A percentile compares a stretch with the other conserved stretches of the same genome.
These are phyloP conservation scores for Yamadazyma dushanensis DNA, from an alignment of 1,139 yeast species.

Conservation along the genomic window DNA sequence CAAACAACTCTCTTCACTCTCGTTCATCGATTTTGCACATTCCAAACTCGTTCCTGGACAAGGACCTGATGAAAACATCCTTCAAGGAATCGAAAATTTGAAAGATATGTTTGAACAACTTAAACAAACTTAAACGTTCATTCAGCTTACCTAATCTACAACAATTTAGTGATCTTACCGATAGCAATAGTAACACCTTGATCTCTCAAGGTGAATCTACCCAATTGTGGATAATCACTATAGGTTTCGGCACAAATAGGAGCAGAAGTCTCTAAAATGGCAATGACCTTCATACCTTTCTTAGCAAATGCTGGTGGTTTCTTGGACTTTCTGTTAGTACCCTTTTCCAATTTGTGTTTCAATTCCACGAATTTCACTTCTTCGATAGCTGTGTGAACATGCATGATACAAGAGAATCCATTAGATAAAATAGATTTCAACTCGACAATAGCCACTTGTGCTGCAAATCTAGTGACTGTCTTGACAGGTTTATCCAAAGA, in stretches of 20 bases:
- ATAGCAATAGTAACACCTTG: slow-evolving; percentile 98
- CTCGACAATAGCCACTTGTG: slow-evolving; percentile 96
- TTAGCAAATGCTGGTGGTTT: slow-evolving; percentile 98
- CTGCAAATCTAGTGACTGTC: slow-evolving; percentile 88
- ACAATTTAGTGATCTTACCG: slow-evolving; percentile 86
- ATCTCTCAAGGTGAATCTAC: slow-evolving; percentile 97
- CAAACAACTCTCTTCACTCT: slow-evolving; percentile 35
- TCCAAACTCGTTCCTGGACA: slow-evolving; percentile 60
- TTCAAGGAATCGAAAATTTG: slow-evolving; percentile 67
- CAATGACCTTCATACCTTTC: slow-evolving; percentile 98
- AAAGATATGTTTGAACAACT: slow-evolving; percentile 40
- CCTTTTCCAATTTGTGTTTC: slow-evolving; percentile 92
- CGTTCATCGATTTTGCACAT: slow-evolving; percentile 90
- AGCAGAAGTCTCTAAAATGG: slow-evolving; percentile 78
- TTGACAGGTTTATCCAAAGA: slow-evolving; percentile 86
- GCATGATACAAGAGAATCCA: slow-evolving; percentile 98
- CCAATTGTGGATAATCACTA: slow-evolving; percentile 90
- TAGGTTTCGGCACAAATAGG: slow-evolving; percentile 94
- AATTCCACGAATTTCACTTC: slow-evolving; percentile 83
- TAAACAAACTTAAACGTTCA: background rate
- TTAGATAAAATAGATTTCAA: slow-evolving; percentile 89
- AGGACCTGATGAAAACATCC: slow-evolving; percentile 71
- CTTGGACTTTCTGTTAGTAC: slow-evolving; percentile 94
- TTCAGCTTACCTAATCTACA: slow-evolving; percentile 23
- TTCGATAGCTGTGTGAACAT: slow-evolving; percentile 96